phyloP scores from a whole-genome alignment of 2,329 filamentous ascomycete species.

The Ceratocystis destructans region DNA sequence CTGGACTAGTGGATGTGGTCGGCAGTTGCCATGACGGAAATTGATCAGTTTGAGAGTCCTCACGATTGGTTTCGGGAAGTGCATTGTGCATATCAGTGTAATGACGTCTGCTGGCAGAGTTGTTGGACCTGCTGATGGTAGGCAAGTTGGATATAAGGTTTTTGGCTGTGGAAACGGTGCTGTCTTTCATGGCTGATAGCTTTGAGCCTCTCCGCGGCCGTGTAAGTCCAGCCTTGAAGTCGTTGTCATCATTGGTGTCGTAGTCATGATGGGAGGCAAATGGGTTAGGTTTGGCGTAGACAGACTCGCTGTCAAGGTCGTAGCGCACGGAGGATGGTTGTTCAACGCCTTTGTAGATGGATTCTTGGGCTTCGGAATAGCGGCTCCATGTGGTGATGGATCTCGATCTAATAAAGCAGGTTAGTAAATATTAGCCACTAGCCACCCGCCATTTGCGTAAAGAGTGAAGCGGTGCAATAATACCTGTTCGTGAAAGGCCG shows the following conservation, averaged over 20 bases:
- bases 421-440: background rate
- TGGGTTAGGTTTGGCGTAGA: background rate
- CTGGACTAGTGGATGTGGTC: background rate
- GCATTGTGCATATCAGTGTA: slow-evolving; percentile 15
- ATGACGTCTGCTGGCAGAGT: slow-evolving; percentile 9
- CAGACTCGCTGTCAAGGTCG: slow-evolving; percentile 6
- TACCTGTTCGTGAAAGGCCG: slow-evolving; percentile 5
- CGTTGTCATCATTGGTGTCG: slow-evolving; percentile 20
- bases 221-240: slow-evolving; percentile 59
- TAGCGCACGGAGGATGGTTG: slow-evolving; percentile 14
- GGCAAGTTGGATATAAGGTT: slow-evolving; percentile 17
- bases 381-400: slow-evolving; percentile 14
- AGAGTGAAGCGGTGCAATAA: background rate
- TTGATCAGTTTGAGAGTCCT: background rate
- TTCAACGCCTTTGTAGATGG: slow-evolving; percentile 1
- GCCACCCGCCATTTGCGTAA: too few relatives aligned
- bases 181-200: slow-evolving; percentile 48
- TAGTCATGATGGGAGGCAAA: slow-evolving; percentile 13
- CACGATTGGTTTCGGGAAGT: slow-evolving; percentile 10
- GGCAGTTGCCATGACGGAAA: slow-evolving; percentile 12
- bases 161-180: slow-evolving; percentile 16
- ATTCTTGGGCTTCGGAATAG: slow-evolving; percentile 13
- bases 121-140: slow-evolving; percentile 10
- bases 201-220: slow-evolving; percentile 70
- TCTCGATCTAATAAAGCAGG: background rate